Evolutionary conservation across 257 asterid genomes (phyloP), one percentile per base, ranked within the genome.

Genomic region (Primulina tabacum): DNA sequence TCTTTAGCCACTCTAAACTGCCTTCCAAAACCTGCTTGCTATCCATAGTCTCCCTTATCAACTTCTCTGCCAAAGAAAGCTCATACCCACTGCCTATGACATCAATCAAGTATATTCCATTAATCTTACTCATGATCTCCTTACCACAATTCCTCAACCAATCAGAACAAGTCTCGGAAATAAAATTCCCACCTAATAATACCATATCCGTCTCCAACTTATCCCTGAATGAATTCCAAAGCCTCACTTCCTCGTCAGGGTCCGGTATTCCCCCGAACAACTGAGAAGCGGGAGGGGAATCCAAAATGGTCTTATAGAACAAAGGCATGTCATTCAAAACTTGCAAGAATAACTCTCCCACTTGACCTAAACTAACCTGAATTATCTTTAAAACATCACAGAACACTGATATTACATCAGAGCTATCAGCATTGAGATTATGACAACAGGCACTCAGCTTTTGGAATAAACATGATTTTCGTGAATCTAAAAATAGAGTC

Each of bases 261-360:
- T 89, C 87, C 0, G 95, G 99, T 77, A 94, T 86, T 62, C 97
- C 99, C 57, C 99, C 99, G 81, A 91, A 94, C 86, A 94, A 82
- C 83, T 94, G 99, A 43, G 99, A 94, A 75, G 96, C 96, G 5
- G 99, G 99, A 24, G 99, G 99, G 1, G 92, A 83, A 70, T 88
- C 92, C 82, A 91, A 75, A 77, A 89, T 75, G 30, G 86, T 89
- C 80, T 88, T 91, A 80, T 94, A 90, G 80, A 91, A 94, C 84
- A 89, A 76, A 72, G 99, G 99, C 97, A 85, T 82, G 77, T 94
- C 99, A 72, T 78, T 91, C 73, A 94, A 65, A 56, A 91, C 97
- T 81, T 79, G 99, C 89, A 91, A 78, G 80, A 94, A 91, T 76
- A 91, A 75, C 77, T 94, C 97, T 68, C 99, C 99, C 35, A 94